Conservation (phyloP, 2,329 filamentous ascomycete genomes). For the Cryphonectria radicalis region DNA sequence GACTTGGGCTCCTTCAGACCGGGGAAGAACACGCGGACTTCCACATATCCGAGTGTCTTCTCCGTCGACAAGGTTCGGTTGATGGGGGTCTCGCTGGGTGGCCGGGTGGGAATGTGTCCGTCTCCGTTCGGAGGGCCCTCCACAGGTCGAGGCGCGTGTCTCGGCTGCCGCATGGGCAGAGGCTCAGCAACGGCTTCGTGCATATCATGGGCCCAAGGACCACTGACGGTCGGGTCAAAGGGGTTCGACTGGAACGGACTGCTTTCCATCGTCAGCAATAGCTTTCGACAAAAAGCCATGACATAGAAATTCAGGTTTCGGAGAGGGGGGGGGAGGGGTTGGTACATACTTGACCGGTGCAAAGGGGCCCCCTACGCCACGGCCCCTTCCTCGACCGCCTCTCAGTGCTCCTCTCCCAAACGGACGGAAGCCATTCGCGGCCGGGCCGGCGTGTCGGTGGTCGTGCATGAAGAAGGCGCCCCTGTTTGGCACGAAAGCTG, state of each 20-base stretch:
- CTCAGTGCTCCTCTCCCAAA: constrained; percentile 61
- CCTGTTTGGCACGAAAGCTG: constrained; percentile 90
- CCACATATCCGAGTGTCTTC: constrained; percentile 80
- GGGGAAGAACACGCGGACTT: constrained; percentile 80
- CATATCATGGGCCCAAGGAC: constrained; percentile 92
- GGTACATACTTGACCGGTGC: constrained; percentile 66
- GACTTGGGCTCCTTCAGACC: constrained; percentile 72
- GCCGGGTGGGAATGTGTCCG: constrained; percentile 59
- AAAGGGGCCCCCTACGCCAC: constrained; percentile 59
- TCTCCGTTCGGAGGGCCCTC: constrained; percentile 60
- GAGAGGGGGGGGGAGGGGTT: constrained; percentile 14
- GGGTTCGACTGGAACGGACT: constrained; percentile 51
- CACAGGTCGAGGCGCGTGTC: constrained; percentile 46
- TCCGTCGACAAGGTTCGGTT: constrained; percentile 83
- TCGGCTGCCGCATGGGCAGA: constrained; percentile 44
- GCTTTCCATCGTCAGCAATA: constrained; percentile 26
- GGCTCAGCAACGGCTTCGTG: constrained; percentile 71
- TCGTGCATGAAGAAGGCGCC: constrained; percentile 98
- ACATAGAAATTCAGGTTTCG: neutral
- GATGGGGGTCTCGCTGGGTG: constrained; percentile 66
- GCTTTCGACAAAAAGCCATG: neutral
- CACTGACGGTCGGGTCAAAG: constrained; percentile 68
- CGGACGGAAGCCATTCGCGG: constrained; percentile 76
- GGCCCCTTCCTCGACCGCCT: constrained; percentile 61
- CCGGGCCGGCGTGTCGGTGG: constrained; percentile 77